These are phyloP conservation scores for Citrullus amarus DNA, from an alignment of 306 rosid species.

Conservation along the genomic window DNA sequence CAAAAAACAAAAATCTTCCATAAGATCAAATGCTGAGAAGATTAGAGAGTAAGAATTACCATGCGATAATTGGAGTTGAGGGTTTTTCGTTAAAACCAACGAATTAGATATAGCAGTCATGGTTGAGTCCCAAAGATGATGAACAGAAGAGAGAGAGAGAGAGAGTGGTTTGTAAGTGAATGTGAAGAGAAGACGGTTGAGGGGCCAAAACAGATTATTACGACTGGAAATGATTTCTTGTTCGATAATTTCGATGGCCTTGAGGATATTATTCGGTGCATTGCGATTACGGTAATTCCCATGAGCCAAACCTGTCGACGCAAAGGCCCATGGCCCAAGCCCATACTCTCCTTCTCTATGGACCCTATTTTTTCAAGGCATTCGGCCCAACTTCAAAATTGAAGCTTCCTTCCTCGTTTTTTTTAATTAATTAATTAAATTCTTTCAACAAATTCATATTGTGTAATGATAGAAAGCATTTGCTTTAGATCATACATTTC, in stretches of 20 bases:
- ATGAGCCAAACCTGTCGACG: neutral
- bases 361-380: neutral
- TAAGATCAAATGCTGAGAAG: neutral
- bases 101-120: conserved; percentile 65
- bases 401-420: neutral
- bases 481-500: neutral
- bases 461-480: neutral
- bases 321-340: neutral
- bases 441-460: neutral
- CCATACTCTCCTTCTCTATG: neutral
- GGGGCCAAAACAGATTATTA: neutral
- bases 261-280: neutral
- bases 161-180: neutral
- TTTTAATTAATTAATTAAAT: neutral
- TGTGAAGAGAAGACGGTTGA: neutral
- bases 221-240: neutral
- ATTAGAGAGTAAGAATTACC: conserved; percentile 20
- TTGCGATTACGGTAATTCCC: neutral
- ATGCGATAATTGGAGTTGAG: conserved; percentile 18
- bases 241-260: conserved; percentile 30
- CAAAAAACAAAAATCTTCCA: neutral
- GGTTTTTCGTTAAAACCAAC: conserved; percentile 25
- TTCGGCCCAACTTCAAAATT: neutral
- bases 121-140: neutral
- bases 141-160: neutral